Evolutionary conservation across 495 filamentous ascomycete genomes (phyloP), one percentile per base, ranked within the genome.

Genomic region (Penicillium steckii): DNA sequence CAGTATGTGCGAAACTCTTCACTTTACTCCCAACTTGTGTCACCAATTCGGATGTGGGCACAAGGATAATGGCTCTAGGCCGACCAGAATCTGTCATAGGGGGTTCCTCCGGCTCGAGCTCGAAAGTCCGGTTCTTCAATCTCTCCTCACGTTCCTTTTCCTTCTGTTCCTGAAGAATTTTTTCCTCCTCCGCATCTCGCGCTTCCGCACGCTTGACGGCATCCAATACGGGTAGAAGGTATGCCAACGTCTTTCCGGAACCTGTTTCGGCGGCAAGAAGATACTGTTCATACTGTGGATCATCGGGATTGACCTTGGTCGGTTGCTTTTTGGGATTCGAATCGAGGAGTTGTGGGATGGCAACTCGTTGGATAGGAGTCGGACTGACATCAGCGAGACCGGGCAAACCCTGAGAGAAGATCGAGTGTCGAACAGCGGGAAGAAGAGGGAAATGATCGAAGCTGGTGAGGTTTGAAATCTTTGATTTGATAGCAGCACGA

Each of bases 31-130:
- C 86, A 21, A 97, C 88, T 68, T 98, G 94, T 6, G 81, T 75
- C n/a, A 96, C 95, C 24, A 98, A 79, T 69, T 98, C 94, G 3
- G 92, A 83, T 6, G 95, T 96, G 2, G 94, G 94, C n/a, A 97
- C 83, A 13, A 98, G 78, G 48, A 98, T 88, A 53, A 97, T 80
- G 29, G 84, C 89, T 45, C 87, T 80, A 0, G 94, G 95, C 32
- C 92, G 80, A 26, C 83, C 94, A 23, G 83, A 83, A 55, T 85
- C 85, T 13, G 78, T 81, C 46, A 80, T 60, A 0, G 77, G 68
- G 0, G 84, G 70, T 6, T 78, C 60, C 59, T 75, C 73, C 35
- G 85, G 68, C 46, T 82, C 83, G 25, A 87, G 52, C 40, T 80
- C 70, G 58, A 76, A 77, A 12, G 67, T 76, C 9, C 68, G 67